A percentile compares a stretch with the other conserved stretches of the same genome.
Evolutionary conservation across 176 grass and related monocot genomes (phyloP).

Genomic region (Lolium perenne): DNA sequence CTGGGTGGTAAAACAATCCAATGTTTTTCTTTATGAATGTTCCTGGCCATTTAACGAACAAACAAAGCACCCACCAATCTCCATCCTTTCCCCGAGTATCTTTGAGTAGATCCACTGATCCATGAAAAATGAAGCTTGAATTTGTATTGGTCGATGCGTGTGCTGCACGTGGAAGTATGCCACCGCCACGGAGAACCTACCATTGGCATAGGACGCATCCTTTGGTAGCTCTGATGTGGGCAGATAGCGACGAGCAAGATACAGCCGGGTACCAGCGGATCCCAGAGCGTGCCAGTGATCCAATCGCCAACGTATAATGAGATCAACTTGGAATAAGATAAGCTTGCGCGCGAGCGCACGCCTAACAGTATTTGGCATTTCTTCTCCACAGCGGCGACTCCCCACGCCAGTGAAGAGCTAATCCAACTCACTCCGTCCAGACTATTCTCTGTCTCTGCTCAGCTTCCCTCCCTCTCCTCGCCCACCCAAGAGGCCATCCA

Average conservation of each 20-base stretch:
- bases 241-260: slow-evolving; percentile 13
- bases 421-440: not conserved
- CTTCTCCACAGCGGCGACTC: slow-evolving; percentile 39
- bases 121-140: not conserved
- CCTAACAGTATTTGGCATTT: slow-evolving; percentile 12
- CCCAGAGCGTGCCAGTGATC: not conserved
- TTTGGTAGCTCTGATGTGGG: not conserved
- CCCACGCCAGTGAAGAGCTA: slow-evolving; percentile 44
- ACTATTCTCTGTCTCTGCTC: not conserved
- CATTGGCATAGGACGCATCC: not conserved
- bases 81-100: not conserved
- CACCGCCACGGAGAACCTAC: not conserved
- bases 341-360: not conserved
- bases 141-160: not conserved
- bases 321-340: slow-evolving; percentile 42
- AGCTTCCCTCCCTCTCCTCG: not conserved
- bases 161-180: slow-evolving; percentile 7
- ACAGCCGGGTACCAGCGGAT: slow-evolving; percentile 18
- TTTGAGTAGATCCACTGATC: not conserved
- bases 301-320: not conserved
- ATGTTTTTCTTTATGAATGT: not conserved
- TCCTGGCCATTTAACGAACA: not conserved
- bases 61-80: not conserved
- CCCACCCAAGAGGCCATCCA: slow-evolving; percentile 31
- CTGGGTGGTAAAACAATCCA: not conserved